A percentile compares a stretch with the other conserved stretches of the same genome.
These are phyloP conservation scores for Cyberlindnera sargentensis DNA, from an alignment of 805 yeast species.

Conservation along the genomic window DNA sequence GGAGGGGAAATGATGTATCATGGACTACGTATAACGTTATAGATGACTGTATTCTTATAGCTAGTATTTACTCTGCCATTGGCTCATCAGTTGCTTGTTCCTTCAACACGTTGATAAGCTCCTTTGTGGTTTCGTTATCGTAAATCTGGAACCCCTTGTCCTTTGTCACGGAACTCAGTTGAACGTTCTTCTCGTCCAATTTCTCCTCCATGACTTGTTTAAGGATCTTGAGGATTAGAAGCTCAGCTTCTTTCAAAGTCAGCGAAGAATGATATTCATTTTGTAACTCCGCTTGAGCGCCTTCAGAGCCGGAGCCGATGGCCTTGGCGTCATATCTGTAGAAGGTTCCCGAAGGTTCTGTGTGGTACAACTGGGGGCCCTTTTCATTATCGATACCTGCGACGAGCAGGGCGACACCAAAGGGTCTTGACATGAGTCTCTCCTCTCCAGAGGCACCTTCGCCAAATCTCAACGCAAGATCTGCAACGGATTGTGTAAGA, in stretches of 20 bases:
- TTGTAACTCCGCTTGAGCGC: conserved; percentile 96
- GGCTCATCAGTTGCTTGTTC: conserved; percentile 53
- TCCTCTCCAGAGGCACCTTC: conserved; percentile 97
- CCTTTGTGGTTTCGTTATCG: conserved; percentile 74
- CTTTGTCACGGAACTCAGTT: conserved; percentile 85
- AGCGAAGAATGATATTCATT: conserved; percentile 92
- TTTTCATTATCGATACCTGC: conserved; percentile 91
- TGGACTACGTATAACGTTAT: conserved; percentile 12
- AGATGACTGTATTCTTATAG: not conserved
- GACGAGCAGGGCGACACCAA: conserved; percentile 93
- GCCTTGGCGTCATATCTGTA: conserved; percentile 98
- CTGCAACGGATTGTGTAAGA: conserved; percentile 94
- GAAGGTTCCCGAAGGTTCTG: conserved; percentile 99
- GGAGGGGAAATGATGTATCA: not conserved
- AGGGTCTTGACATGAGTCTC: conserved; percentile 89
- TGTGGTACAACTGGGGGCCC: conserved; percentile 95
- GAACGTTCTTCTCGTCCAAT: conserved; percentile 90
- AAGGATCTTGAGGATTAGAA: conserved; percentile 77
- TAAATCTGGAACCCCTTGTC: conserved; percentile 83
- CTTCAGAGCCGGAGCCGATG: conserved; percentile 97
- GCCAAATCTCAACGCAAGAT: conserved; percentile 91
- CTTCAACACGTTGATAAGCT: conserved; percentile 69
- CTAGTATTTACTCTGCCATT: conserved; percentile 5
- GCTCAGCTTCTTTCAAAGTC: conserved; percentile 88
- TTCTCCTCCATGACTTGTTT: conserved; percentile 99